phyloP scores from a whole-genome alignment of 2,329 filamentous ascomycete species.

The Diaporthe sp. region DNA sequence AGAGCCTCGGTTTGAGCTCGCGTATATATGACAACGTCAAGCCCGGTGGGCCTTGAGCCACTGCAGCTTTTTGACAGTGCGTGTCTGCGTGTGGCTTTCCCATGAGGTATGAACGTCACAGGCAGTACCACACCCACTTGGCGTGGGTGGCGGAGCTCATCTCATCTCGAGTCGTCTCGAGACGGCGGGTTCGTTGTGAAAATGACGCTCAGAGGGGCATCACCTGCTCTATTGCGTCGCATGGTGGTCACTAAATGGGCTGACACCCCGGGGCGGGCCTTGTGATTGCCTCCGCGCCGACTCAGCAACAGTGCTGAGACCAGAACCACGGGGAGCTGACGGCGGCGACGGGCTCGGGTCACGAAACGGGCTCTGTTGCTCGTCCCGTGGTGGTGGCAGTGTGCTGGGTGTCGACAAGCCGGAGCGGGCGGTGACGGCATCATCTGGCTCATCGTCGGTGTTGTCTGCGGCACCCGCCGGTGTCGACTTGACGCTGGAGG shows the following conservation, averaged over 20 bases:
- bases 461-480: slow-evolving; percentile 41
- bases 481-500: neutral
- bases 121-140: neutral
- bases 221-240: slow-evolving; percentile 59
- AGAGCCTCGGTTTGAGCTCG: neutral
- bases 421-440: slow-evolving; percentile 16
- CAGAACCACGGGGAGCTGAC: slow-evolving; percentile 51
- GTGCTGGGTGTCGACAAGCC: slow-evolving; percentile 56
- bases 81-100: neutral
- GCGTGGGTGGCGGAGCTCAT: neutral
- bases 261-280: slow-evolving; percentile 49
- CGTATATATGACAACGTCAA: neutral
- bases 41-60: neutral
- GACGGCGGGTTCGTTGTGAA: neutral
- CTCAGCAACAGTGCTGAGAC: slow-evolving; percentile 66
- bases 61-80: too few species aligned
- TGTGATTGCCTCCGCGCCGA: slow-evolving; percentile 55
- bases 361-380: slow-evolving; percentile 69
- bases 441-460: slow-evolving; percentile 39
- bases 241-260: slow-evolving; percentile 69
- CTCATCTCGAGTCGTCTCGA: neutral
- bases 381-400: slow-evolving; percentile 56
- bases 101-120: neutral
- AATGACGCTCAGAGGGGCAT: neutral
- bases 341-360: slow-evolving; percentile 66